Percentiles rank a stretch among this genome's conserved stretches.
Conservation (phyloP, 176 grass and related monocot species). For the Oryza glumipatula region DNA sequence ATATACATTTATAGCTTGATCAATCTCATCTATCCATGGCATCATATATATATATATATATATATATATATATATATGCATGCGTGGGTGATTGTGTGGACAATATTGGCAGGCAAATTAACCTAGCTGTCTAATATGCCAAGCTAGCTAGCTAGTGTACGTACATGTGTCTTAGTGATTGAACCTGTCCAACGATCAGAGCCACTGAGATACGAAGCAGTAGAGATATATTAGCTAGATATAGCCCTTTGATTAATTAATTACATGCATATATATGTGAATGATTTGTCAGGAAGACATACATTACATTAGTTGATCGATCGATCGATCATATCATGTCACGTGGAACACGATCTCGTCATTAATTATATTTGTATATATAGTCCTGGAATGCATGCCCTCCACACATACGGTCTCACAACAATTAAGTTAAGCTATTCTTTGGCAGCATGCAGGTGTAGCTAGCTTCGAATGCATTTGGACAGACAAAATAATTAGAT, state of each 20-base stretch:
- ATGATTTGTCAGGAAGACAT: neutral
- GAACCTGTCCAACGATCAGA: slow-evolving; percentile 30
- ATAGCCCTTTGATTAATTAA: neutral
- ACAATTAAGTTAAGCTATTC: neutral
- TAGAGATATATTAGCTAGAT: too few relatives aligned
- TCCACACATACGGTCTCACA: neutral
- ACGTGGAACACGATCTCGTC: neutral
- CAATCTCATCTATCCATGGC: neutral
- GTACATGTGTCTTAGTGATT: neutral
- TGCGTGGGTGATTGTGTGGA: neutral
- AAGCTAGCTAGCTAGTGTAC: too few relatives aligned
- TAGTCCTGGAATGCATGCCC: neutral
- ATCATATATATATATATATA: neutral
- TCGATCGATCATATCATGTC: slow-evolving; percentile 25
- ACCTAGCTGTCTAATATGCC: neutral
- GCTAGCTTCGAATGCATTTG: neutral
- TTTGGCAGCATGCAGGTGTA: neutral
- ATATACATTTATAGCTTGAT: neutral
- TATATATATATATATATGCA: too few relatives aligned
- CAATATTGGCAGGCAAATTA: neutral
- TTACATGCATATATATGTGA: neutral
- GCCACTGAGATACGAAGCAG: neutral
- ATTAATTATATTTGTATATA: neutral
- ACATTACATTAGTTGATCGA: slow-evolving; percentile 3
- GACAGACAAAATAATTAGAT: neutral